Percentiles rank a stretch among this genome's conserved stretches.
These are phyloP conservation scores for Carex parvula DNA, from an alignment of 176 grass and related monocot species.

Conservation along the genomic window DNA sequence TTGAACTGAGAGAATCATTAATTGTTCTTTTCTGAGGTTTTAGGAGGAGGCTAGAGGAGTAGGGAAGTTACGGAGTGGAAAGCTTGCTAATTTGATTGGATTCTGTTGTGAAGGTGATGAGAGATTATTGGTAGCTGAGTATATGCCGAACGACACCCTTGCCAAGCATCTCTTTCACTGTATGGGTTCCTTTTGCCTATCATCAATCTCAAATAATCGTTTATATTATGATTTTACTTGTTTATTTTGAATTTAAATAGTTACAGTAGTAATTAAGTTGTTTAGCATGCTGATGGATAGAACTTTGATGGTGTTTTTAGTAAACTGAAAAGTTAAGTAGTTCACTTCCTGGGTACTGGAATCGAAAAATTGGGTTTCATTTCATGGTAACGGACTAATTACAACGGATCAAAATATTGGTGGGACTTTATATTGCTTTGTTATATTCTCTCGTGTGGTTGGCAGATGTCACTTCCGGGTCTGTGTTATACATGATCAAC, in stretches of 20 bases:
- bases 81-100: conserved; percentile 90
- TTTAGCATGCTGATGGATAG: neutral
- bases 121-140: conserved; percentile 92
- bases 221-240: conserved; percentile 2
- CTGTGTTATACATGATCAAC: neutral
- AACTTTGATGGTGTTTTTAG: neutral
- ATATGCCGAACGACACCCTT: conserved; percentile 98
- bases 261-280: neutral
- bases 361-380: neutral
- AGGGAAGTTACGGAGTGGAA: conserved; percentile 68
- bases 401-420: neutral
- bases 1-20: neutral
- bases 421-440: neutral
- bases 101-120: conserved; percentile 98
- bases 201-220: neutral
- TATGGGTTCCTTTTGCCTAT: conserved; percentile 23
- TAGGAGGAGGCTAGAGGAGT: conserved; percentile 92
- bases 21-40: conserved; percentile 23
- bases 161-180: conserved; percentile 99
- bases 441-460: neutral
- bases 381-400: neutral
- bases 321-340: neutral
- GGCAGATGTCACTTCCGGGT: neutral
- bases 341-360: neutral
- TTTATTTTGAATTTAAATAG: neutral